Percentiles rank a stretch among this genome's conserved stretches.
phyloP scores from a whole-genome alignment of 305 asterid genomes.

The Solanum hybrid region DNA sequence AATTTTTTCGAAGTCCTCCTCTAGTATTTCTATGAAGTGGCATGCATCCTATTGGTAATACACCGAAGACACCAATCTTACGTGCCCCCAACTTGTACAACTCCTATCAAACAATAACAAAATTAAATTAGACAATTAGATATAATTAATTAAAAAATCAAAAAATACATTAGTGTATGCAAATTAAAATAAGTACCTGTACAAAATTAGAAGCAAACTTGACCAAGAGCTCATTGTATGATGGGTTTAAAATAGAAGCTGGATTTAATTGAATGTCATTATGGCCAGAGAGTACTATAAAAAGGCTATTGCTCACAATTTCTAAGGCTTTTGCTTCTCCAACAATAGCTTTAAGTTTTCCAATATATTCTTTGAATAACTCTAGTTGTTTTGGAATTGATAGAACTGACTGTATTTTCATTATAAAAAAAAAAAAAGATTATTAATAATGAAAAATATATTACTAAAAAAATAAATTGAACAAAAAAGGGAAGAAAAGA shows the following conservation, averaged over 20 bases:
- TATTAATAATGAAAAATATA: neutral
- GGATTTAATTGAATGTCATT: no score
- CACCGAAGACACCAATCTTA: conserved; percentile 29
- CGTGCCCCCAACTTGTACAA: conserved; percentile 27
- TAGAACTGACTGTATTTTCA: conserved; percentile 21
- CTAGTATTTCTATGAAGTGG: conserved; percentile 31
- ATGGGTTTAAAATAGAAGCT: no score
- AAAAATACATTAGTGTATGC: no score
- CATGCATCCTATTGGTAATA: conserved; percentile 50
- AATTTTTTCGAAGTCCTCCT: conserved; percentile 21
- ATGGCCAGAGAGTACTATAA: conserved; percentile 31
- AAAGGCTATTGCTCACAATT: conserved; percentile 19
- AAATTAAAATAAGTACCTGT: no score
- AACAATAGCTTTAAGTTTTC: conserved; percentile 18
- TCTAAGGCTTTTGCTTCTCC: conserved; percentile 18
- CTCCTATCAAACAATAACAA: no score
- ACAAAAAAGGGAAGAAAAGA: neutral
- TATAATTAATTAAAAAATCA: no score
- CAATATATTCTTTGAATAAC: conserved; percentile 31
- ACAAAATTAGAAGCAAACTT: no score
- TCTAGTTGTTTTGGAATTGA: conserved; percentile 24
- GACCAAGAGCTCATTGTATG: no score
- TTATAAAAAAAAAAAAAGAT: neutral
- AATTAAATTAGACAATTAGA: no score
- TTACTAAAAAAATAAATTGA: neutral